Evolutionary conservation across 352 stramenopile genomes (phyloP).

Genomic region (Sclerospora graminicola): DNA sequence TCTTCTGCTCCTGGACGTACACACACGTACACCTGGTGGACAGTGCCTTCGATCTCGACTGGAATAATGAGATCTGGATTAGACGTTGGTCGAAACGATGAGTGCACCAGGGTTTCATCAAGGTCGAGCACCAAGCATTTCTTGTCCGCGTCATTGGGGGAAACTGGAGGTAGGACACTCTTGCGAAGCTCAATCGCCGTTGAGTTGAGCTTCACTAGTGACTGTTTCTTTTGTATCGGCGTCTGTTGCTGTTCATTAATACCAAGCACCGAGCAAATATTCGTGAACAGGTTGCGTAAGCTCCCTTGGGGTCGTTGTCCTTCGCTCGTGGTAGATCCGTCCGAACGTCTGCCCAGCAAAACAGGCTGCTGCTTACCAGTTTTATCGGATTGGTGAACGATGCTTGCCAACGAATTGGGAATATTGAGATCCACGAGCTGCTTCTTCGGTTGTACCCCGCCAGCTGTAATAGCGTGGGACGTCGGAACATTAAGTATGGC

Average conservation of each 20-base stretch:
- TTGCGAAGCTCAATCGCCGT: constrained; percentile 26
- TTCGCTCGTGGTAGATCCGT: constrained; percentile 14
- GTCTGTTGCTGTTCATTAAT: constrained; percentile 46
- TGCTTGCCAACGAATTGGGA: constrained; percentile 35
- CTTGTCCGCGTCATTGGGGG: constrained; percentile 49
- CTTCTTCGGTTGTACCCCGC: constrained; percentile 18
- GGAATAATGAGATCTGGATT: constrained; percentile 96
- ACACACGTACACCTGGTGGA: constrained; percentile 85
- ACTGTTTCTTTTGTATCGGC: constrained; percentile 16
- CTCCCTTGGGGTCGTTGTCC: constrained; percentile 28
- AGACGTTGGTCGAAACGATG: constrained; percentile 89
- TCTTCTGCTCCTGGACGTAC: constrained; percentile 91
- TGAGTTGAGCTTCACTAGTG: constrained; percentile 14
- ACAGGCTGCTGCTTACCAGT: constrained; percentile 44
- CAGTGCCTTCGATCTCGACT: constrained; percentile 89
- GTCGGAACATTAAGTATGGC: neutral
- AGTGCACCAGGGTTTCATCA: constrained; percentile 97
- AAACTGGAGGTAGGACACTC: constrained; percentile 38
- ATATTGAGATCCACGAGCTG: constrained; percentile 28
- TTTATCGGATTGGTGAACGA: constrained; percentile 61
- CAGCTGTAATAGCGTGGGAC: neutral
- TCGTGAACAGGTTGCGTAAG: constrained; percentile 56
- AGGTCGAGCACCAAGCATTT: constrained; percentile 93
- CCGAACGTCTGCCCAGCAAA: constrained; percentile 12
- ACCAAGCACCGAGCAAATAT: constrained; percentile 53